A percentile compares a stretch with the other conserved stretches of the same genome.
Evolutionary conservation across 2,329 filamentous ascomycete genomes (phyloP).

Genomic region (Taxawa tesnikishii): DNA sequence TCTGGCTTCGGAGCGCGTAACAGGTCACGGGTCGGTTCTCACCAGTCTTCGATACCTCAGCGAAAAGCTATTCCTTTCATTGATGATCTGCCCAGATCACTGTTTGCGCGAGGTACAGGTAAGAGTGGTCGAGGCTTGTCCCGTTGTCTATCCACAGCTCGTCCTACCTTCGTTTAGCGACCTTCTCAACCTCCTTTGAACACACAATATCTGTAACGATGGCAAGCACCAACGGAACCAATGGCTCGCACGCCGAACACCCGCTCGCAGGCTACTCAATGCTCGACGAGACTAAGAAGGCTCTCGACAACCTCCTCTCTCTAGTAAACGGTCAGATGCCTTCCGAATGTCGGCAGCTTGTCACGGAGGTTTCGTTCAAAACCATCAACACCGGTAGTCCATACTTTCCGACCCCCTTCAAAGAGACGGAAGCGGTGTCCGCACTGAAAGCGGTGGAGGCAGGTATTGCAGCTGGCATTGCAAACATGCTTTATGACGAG

Average conservation of each 20-base stretch:
- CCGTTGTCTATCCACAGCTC: too few species aligned
- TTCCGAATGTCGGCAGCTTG: constrained; percentile 18
- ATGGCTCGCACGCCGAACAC: too few species aligned
- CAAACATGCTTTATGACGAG: constrained; percentile 39
- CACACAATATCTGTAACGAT: too few species aligned
- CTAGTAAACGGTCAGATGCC: constrained; percentile 22
- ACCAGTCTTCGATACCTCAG: too few species aligned
- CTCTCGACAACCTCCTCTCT: constrained; percentile 19
- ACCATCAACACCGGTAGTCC: constrained; percentile 25
- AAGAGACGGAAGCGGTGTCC: constrained; percentile 40
- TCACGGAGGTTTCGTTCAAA: constrained; percentile 18
- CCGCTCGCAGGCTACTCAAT: constrained; percentile 17
- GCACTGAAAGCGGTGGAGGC: constrained; percentile 50
- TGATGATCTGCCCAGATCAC: too few species aligned
- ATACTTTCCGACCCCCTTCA: constrained; percentile 34
- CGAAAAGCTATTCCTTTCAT: too few species aligned
- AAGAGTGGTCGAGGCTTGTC: too few species aligned
- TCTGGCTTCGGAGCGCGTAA: too few species aligned
- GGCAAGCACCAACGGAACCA: neutral
- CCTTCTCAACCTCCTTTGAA: too few species aligned
- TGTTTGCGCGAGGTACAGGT: too few species aligned
- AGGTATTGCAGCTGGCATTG: constrained; percentile 46
- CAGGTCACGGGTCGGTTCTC: too few species aligned
- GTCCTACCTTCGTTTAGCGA: too few species aligned
- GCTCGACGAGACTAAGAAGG: constrained; percentile 19